Base-by-base conservation (phyloP, 257 asterid genomes). In the Nicotiana otophora region DNA sequence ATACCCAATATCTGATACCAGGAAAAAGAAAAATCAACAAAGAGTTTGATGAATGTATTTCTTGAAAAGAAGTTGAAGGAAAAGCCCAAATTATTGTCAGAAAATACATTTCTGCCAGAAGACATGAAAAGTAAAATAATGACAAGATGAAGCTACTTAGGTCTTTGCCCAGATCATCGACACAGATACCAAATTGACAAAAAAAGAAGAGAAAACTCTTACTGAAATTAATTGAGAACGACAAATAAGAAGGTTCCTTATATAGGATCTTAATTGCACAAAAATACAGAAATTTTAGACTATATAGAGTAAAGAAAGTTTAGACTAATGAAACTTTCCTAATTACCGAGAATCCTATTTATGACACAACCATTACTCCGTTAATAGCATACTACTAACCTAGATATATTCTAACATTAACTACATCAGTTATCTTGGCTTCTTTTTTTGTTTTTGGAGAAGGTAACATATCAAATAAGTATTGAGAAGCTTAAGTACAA, bases 271-370 rank as follows among this genome's bases (percentile, higher is more conserved):
- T 42, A 20, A 42, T 19, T 39, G 58, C 20, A 70, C 23, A 16
- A 70, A 20, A 39, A 70, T 70, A 70, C 39, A 10, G n/a, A 42
- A 70, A 42, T 11, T 70, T 20, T 51, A 70, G 34, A 70, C 58
- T 39, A 70, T 20, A 70, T 42, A 39, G 33, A 70, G 58, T 33
- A 70, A 70, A 55, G 78, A 42, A 68, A 70, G n/a, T 39, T 70
- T 70, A 70, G 58, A 70, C 78, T 70, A 11, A 39, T 42, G 78
- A 70, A 70, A 42, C 58, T 39, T 70, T n/a, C 34, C 78, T 70
- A 70, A 42, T 42, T 70, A 42, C 34, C 58, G 6, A 51, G 30
- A 70, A 11, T n/a, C 34, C n/a, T n/a, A 39, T n/a, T 39, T 39
- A 42, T 20, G 33, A 42, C 34, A 39, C 78, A n/a, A 42, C 23